Base-by-base conservation (phyloP, 345 rosid genomes). In the Chamaenerion angustifolium region DNA sequence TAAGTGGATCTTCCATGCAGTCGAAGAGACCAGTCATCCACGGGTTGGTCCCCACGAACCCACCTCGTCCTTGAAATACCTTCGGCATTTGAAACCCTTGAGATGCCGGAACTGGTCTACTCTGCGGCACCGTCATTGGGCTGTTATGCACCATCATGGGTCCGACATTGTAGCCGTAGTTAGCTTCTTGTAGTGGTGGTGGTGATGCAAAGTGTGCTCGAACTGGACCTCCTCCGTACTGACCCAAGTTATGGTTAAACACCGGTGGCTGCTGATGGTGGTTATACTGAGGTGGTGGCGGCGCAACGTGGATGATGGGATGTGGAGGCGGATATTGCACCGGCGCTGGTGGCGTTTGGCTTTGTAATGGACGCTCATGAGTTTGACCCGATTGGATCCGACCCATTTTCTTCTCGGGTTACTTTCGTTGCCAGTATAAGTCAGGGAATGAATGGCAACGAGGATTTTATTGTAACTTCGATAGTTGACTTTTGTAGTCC, bases 1-100 rank as follows among this genome's bases (percentile, higher is more conserved):
- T 69, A 45, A 57, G 49, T 14, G 74, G 70, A 54, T 69, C 67
- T 11, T 69, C 52, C 74, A 65, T 65, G 64, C 67, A 65, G 52
- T 65, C 62, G 42, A 61, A 69, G 48, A 65, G 70, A 16, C 67
- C 67, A 2, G 70, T 70, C 47, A 61, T 62, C 68, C 71, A 62
- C 15, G 58, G 49, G 8, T 15, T 46, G 40, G 41, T 50, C 48
- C 48, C 47, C 40, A 25, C 19, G 43, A 16, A 54, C n/a, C 57
- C 48, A 8, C 48, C 12, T 0, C 44, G 31, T n/a, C 40, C 40
- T 11, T 11, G 17, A 12, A 40, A 16, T 56, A 57, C 16, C 48
- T 45, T 48, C 44, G 14, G 40, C 51, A 60, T n/a, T 43, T 56
- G 46, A 44, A 42, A 16, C 57, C 15, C 46, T 4, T 9, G 40